Percentiles rank a stretch among this genome's conserved stretches.
Conservation (phyloP, 371 early-diverging fungal species). For the Nematocida sp. region DNA sequence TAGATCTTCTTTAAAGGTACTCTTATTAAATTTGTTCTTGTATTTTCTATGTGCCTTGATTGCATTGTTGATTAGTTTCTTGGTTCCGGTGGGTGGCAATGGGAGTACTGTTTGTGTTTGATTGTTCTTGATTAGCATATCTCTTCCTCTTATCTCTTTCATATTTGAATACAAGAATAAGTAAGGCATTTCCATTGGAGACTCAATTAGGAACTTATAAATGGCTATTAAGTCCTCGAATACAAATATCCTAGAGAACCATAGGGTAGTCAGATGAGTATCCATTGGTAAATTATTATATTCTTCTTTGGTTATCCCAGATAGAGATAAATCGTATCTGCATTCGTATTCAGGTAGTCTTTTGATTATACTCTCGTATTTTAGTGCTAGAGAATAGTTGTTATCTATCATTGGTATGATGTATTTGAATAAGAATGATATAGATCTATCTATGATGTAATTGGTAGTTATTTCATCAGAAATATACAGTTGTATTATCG, state of each 20-base stretch:
- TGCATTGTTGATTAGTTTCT: no score
- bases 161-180: slow-evolving; percentile 7
- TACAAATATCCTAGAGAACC: slow-evolving; percentile 27
- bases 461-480: no score
- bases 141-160: slow-evolving; percentile 3
- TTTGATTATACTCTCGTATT: neutral
- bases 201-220: slow-evolving; percentile 9
- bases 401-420: no score
- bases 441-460: no score
- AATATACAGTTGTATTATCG: no score
- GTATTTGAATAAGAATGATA: no score
- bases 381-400: neutral
- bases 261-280: neutral
- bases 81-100: no score
- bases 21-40: no score
- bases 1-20: no score
- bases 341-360: neutral
- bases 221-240: slow-evolving; percentile 1
- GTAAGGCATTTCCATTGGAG: neutral
- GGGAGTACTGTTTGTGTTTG: no score
- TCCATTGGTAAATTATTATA: neutral
- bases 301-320: neutral
- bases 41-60: no score
- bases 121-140: no score
- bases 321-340: neutral